phyloP scores from a whole-genome alignment of 2,329 filamentous ascomycete species.

The Ramularia endophylla region DNA sequence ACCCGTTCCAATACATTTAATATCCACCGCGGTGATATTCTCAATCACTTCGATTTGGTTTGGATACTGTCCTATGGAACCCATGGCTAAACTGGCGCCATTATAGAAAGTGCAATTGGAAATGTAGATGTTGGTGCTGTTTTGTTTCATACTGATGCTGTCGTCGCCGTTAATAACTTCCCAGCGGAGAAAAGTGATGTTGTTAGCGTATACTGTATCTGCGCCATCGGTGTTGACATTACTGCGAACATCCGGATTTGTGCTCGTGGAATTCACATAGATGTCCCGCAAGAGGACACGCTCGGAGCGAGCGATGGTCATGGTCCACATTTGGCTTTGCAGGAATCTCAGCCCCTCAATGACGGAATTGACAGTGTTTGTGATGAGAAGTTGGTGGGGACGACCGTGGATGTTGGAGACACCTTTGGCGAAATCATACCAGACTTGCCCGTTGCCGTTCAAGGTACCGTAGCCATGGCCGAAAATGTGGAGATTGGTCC shows the following conservation, averaged over 20 bases:
- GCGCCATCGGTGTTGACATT: conserved; percentile 44
- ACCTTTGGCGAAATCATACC: conserved; percentile 45
- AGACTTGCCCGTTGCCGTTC: conserved; percentile 55
- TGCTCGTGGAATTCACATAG: conserved; percentile 51
- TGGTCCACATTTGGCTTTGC: conserved; percentile 54
- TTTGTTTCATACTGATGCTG: conserved; percentile 50
- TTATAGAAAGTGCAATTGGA: conserved; percentile 45
- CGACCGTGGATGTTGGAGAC: conserved; percentile 44
- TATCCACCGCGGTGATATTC: conserved; percentile 44
- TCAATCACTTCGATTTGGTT: conserved; percentile 45
- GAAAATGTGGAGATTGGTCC: conserved; percentile 45
- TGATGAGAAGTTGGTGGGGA: conserved; percentile 50
- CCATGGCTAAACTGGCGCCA: conserved; percentile 51
- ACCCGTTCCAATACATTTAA: conserved; percentile 31
- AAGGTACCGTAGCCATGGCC: conserved; percentile 50
- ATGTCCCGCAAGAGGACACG: conserved; percentile 47
- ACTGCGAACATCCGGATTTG: conserved; percentile 23
- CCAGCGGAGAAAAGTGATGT: conserved; percentile 49
- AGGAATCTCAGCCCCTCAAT: conserved; percentile 48
- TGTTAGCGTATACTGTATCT: conserved; percentile 49
- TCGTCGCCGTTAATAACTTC: conserved; percentile 50
- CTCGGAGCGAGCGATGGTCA: conserved; percentile 47
- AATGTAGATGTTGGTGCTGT: conserved; percentile 50
- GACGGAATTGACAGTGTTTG: conserved; percentile 43
- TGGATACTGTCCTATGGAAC: conserved; percentile 53